These are phyloP conservation scores for Atkinsonella texensis DNA, from an alignment of 2,329 filamentous ascomycete species.

Conservation along the genomic window DNA sequence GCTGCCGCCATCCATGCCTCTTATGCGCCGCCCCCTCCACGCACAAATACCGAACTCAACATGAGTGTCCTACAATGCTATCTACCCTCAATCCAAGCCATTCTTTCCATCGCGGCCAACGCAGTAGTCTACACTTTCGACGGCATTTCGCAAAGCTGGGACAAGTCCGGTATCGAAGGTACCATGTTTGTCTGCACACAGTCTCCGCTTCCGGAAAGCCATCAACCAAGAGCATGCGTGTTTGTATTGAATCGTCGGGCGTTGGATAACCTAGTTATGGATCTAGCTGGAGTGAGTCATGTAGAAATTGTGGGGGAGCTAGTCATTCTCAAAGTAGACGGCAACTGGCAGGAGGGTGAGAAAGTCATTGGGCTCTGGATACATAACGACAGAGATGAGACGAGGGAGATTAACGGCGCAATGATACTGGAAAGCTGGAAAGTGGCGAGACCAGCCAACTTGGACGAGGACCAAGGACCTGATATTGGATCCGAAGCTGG, in stretches of 20 bases:
- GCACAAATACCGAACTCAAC: slow-evolving; percentile 79
- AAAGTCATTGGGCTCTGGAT: slow-evolving; percentile 43
- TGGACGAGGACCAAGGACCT: slow-evolving; percentile 16
- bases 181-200: slow-evolving; percentile 77
- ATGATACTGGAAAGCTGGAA: slow-evolving; percentile 33
- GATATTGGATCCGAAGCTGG: slow-evolving; percentile 23
- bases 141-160: slow-evolving; percentile 56
- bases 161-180: slow-evolving; percentile 76
- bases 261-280: slow-evolving; percentile 57
- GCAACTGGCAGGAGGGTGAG: slow-evolving; percentile 20
- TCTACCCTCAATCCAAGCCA: slow-evolving; percentile 58
- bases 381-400: slow-evolving; percentile 36
- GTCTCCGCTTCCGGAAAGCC: slow-evolving; percentile 25
- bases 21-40: slow-evolving; percentile 37
- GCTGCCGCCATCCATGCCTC: slow-evolving; percentile 30
- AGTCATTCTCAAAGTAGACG: slow-evolving; percentile 34
- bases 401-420: slow-evolving; percentile 27
- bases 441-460: slow-evolving; percentile 19
- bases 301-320: slow-evolving; percentile 51
- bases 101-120: slow-evolving; percentile 73
- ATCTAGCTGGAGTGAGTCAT: slow-evolving; percentile 46
- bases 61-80: slow-evolving; percentile 72
- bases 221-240: slow-evolving; percentile 39
- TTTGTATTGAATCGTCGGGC: slow-evolving; percentile 64
- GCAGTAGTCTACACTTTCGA: slow-evolving; percentile 77